Evolutionary conservation across 345 rosid species (phyloP), one percentile per base, ranked within the genome.

Genomic region (Dimocarpus longan): DNA sequence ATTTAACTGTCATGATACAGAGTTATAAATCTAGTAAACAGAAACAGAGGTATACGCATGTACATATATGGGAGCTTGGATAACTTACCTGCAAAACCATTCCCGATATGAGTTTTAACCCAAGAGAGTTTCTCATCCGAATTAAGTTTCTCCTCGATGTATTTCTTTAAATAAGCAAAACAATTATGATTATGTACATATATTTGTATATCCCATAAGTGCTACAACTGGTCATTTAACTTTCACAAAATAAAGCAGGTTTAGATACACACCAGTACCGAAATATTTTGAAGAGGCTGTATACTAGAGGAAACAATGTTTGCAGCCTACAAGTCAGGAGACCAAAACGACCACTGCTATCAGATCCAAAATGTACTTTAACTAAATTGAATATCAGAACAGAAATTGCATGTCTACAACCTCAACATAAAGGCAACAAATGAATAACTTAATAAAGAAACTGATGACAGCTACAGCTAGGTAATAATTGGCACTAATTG

Each of bases 281-380:
- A 84, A 42, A 88, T 13, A 86, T 95, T 93, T 79, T 92, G 93
- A 76, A 86, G 90, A 76, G 98, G 94, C 71, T 95, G 97, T 76
- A 95, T 95, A 80, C 91, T 90, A 8, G 95, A 91, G 72, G 86
- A 90, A 71, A 95, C 97, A 78, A 90, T 85, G 76, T 80, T 95
- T 74, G 91, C 90, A 60, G 87, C 97, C 98, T 95, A 80, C 76
- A 82, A 68, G 70, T 65, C 8, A 60, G 43, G 37, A 26, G 56
- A 70, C 46, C 18, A 64, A 66, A 43, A 56, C 19, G 57, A 8
- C 39, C 18, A 48, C 48, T 59, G 48, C 42, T 46, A 8, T 11
- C 26, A 50, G 54, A 50, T 37, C 59, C 59, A 21, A 79, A 4
- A 37, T 21, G n/a, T 8, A 28, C 24, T 12, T 62, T n/a, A n/a